Evolutionary conservation across 108 stramenopile genomes (phyloP).

Genomic region (Cyclostephanos tholiformis): DNA sequence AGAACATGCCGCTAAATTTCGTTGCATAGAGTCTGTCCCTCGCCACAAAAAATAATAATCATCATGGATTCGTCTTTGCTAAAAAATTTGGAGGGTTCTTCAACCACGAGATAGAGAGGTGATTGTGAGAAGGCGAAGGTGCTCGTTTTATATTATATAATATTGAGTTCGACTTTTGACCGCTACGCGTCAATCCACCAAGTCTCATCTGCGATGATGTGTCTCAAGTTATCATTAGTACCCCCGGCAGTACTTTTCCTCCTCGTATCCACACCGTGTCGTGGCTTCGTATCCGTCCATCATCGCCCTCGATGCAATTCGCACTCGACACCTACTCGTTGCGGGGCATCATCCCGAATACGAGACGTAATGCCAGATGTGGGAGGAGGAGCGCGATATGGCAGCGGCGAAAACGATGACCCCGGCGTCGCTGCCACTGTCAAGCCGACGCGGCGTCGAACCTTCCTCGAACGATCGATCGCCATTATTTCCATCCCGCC

Average conservation of each 20-base stretch:
- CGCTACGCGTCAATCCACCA: no score
- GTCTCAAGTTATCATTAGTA: neutral
- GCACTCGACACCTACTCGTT: neutral
- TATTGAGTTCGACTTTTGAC: no score
- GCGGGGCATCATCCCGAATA: neutral
- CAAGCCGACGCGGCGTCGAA: neutral
- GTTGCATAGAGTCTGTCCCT: no score
- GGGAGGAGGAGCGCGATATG: neutral
- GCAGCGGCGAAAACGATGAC: neutral
- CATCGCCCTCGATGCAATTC: neutral
- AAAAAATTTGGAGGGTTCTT: no score
- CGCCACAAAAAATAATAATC: no score
- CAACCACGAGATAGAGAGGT: no score
- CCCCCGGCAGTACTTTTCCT: neutral
- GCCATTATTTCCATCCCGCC: no score
- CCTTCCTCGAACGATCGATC: neutral
- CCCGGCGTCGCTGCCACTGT: neutral
- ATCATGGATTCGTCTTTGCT: no score
- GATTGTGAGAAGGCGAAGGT: no score
- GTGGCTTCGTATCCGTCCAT: neutral
- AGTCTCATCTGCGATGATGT: neutral
- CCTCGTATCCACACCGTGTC: neutral
- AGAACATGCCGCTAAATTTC: no score
- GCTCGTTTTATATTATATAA: no score
- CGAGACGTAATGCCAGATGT: neutral